Conservation (phyloP, 345 rosid genomes). For the Eucalyptus caleyi region DNA sequence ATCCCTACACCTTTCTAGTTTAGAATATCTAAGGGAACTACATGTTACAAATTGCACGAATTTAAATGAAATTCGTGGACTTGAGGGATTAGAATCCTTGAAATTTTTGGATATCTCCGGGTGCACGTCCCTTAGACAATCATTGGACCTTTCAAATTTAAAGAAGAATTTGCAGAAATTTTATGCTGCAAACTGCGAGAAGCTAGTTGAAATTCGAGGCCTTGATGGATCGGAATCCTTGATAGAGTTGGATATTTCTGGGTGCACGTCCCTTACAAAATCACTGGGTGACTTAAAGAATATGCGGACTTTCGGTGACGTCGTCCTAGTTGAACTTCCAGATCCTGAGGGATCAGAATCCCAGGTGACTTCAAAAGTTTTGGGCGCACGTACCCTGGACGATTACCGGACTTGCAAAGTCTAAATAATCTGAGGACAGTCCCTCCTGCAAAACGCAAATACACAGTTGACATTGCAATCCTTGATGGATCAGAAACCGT, state of each 20-base stretch:
- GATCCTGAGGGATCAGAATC: neutral
- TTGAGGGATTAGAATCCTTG: neutral
- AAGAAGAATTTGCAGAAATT: neutral
- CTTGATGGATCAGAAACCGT: rapidly evolving
- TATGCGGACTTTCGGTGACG: rapidly evolving
- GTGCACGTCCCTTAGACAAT: neutral
- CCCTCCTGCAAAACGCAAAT: rapidly evolving
- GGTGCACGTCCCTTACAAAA: neutral
- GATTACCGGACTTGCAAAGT: neutral
- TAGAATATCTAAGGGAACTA: neutral
- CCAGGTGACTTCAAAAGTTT: rapidly evolving
- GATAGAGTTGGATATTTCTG: rapidly evolving
- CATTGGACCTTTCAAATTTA: neutral
- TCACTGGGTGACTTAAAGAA: neutral
- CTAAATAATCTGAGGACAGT: rapidly evolving
- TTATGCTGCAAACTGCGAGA: neutral
- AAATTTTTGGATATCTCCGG: neutral
- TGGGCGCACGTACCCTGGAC: rapidly evolving
- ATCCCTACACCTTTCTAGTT: neutral
- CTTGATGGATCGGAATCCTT: neutral
- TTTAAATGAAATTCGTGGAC: neutral
- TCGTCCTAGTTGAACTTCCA: rapidly evolving
- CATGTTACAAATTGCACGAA: neutral
- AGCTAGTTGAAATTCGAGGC: neutral
- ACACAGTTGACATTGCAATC: rapidly evolving